Percentiles rank a stretch among this genome's conserved stretches.
Evolutionary conservation across 2,329 filamentous ascomycete species (phyloP).

Genomic region (Colletotrichum sublineola): DNA sequence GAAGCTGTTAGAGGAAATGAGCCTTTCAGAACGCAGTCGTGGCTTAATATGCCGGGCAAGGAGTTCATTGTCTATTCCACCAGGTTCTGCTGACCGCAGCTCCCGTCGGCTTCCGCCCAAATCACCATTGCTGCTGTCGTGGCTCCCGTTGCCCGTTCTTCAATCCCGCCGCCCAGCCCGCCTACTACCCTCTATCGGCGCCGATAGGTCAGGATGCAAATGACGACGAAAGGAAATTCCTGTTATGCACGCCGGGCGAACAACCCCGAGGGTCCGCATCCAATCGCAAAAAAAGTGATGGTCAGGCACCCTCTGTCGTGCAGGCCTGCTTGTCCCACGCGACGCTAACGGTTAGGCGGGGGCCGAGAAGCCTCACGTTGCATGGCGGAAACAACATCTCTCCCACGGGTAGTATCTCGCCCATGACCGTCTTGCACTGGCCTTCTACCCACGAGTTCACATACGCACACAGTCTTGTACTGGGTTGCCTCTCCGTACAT

Average conservation of each 20-base stretch:
- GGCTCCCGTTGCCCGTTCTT: background rate
- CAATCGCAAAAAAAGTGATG: slow-evolving; percentile 31
- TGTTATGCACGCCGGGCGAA: slow-evolving; percentile 37
- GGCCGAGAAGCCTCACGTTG: slow-evolving; percentile 33
- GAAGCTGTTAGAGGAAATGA: background rate
- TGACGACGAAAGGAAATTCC: slow-evolving; percentile 13
- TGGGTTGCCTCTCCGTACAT: slow-evolving; percentile 24
- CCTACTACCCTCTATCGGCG: background rate
- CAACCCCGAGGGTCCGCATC: slow-evolving; percentile 33
- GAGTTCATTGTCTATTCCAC: slow-evolving; percentile 12
- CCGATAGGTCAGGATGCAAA: slow-evolving; percentile 6
- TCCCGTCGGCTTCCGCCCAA: background rate
- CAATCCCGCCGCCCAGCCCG: slow-evolving; percentile 13
- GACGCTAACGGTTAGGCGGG: slow-evolving; percentile 27
- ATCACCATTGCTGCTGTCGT: slow-evolving; percentile 6
- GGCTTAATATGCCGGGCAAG: background rate
- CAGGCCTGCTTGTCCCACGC: slow-evolving; percentile 33
- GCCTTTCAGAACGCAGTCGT: background rate
- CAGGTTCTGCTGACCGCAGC: slow-evolving; percentile 12
- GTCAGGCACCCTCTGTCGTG: slow-evolving; percentile 34
- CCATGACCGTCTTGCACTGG: slow-evolving; percentile 9
- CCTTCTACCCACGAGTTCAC: slow-evolving; percentile 7
- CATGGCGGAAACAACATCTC: slow-evolving; percentile 18
- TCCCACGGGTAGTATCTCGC: slow-evolving; percentile 22
- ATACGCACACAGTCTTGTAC: slow-evolving; percentile 4